phyloP scores from a whole-genome alignment of 306 rosid genomes.

The Begonia masoniana region DNA sequence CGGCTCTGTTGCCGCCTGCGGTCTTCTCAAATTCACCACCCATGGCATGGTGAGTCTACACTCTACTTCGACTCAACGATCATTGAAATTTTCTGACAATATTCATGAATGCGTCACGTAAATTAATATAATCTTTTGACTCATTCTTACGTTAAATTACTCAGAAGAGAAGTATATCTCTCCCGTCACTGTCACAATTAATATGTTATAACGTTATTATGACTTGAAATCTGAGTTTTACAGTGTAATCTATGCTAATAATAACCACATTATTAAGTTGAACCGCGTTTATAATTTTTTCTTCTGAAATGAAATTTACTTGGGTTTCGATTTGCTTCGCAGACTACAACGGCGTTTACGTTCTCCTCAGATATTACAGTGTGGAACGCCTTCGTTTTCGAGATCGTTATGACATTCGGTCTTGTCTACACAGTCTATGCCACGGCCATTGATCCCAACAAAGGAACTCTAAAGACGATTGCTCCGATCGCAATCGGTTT shows the following conservation, averaged over 20 bases:
- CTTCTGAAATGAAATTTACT: neutral
- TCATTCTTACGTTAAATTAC: too few relatives aligned
- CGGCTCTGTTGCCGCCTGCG: constrained; percentile 47
- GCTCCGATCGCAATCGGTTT: constrained; percentile 71
- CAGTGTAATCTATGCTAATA: neutral
- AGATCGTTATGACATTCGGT: constrained; percentile 62
- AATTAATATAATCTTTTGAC: neutral
- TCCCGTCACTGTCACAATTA: too few relatives aligned
- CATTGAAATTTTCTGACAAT: neutral
- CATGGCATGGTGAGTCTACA: constrained; percentile 17
- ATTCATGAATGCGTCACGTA: too few relatives aligned
- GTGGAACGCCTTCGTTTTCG: constrained; percentile 48
- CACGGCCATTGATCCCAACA: constrained; percentile 58
- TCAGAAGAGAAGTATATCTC: too few relatives aligned
- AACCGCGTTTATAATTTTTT: neutral
- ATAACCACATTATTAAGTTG: neutral
- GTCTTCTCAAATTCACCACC: constrained; percentile 42
- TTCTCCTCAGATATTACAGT: constrained; percentile 47
- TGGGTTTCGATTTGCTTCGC: constrained; percentile 11
- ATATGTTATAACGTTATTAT: too few relatives aligned
- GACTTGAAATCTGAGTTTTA: neutral
- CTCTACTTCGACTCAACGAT: neutral
- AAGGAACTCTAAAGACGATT: constrained; percentile 35
- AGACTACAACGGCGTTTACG: constrained; percentile 36
- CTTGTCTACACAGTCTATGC: constrained; percentile 68